phyloP scores from a whole-genome alignment of 192 early-diverging fungal species.

The Phycomyces blakesleeanus region DNA sequence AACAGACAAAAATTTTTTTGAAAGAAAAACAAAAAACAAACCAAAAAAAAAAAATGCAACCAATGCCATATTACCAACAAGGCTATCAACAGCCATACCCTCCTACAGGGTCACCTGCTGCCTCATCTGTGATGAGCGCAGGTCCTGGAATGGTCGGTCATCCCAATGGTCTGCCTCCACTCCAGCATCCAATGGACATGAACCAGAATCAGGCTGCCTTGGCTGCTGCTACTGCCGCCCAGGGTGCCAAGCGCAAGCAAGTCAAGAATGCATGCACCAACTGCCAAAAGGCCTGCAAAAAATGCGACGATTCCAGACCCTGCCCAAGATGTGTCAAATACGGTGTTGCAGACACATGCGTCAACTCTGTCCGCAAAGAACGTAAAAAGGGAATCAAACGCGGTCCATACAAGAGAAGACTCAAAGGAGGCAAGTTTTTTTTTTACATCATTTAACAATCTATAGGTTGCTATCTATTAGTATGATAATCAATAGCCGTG shows the following conservation, averaged over 20 bases:
- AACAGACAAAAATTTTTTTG: too few species aligned
- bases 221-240: constrained; percentile 1
- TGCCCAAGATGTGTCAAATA: constrained; percentile 79
- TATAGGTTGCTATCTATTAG: too few species aligned
- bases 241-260: constrained; percentile 19
- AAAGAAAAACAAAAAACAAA: too few species aligned
- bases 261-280: constrained; percentile 49
- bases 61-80: constrained; percentile 7
- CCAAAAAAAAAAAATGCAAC: constrained; percentile 1
- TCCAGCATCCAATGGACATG: neutral
- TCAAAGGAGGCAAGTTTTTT: constrained; percentile 20
- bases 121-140: constrained; percentile 5
- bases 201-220: neutral
- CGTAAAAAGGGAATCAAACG: constrained; percentile 80
- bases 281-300: constrained; percentile 89
- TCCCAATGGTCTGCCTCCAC: neutral
- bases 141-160: neutral
- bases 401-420: constrained; percentile 74
- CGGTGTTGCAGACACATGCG: constrained; percentile 60
- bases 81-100: constrained; percentile 13
- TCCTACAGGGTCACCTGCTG: constrained; percentile 5
- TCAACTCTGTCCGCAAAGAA: constrained; percentile 76
- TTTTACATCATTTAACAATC: too few species aligned
- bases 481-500: too few species aligned
- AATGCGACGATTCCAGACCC: constrained; percentile 82